Evolutionary conservation across 2,329 filamentous ascomycete species (phyloP).

Genomic region (Gyromitra esculenta): DNA sequence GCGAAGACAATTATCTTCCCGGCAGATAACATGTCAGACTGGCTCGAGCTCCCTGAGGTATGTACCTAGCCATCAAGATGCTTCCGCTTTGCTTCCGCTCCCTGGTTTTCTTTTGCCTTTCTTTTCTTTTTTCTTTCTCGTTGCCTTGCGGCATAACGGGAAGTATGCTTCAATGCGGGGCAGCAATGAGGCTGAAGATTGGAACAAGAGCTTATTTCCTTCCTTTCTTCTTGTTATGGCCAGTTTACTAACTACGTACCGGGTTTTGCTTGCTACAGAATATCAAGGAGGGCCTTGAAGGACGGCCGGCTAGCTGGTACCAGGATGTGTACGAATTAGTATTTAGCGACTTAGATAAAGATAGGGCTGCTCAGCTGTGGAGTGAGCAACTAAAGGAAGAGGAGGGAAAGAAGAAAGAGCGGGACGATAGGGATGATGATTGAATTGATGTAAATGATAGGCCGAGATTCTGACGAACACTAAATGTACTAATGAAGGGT

Average conservation of each 20-base stretch:
- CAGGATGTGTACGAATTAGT: conserved; percentile 89
- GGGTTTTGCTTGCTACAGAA: conserved; percentile 70
- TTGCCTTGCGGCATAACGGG: conserved; percentile 36
- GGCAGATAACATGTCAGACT: conserved; percentile 93
- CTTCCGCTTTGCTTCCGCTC: not conserved
- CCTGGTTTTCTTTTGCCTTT: conserved; percentile 19
- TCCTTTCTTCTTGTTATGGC: not conserved
- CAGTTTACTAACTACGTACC: conserved; percentile 34
- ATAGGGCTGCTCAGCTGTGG: conserved; percentile 77
- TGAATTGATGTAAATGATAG: conserved; percentile 37
- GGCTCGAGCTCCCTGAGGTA: conserved; percentile 96
- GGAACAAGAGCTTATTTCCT: conserved; percentile 16
- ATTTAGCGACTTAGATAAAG: conserved; percentile 81
- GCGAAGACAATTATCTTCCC: conserved; percentile 96
- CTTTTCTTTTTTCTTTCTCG: conserved; percentile 14
- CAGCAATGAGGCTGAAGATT: conserved; percentile 38
- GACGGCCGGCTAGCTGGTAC: conserved; percentile 92
- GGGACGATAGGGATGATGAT: conserved; percentile 56
- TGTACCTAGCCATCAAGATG: conserved; percentile 60
- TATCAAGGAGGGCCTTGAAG: conserved; percentile 95
- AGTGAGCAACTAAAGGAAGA: conserved; percentile 70
- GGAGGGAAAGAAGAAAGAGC: conserved; percentile 63
- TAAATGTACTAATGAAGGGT: conserved; percentile 40
- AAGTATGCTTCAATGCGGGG: conserved; percentile 15
- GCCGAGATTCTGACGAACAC: conserved; percentile 25